Evolutionary conservation across 2,329 filamentous ascomycete species (phyloP).

Genomic region (Aschersonia sp.): DNA sequence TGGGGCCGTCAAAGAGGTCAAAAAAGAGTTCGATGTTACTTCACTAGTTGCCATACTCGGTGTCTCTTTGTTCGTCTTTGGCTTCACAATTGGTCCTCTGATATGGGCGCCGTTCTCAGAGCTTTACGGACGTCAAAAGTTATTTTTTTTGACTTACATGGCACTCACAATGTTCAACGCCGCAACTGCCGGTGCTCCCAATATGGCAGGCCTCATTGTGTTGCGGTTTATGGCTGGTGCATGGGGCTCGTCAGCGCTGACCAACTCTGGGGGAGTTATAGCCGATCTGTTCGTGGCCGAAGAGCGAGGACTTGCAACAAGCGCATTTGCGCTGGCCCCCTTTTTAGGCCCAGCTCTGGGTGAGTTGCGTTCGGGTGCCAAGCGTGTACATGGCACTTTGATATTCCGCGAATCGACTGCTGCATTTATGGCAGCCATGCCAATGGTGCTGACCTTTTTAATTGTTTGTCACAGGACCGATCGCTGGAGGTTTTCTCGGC

Average conservation of each 20-base stretch:
- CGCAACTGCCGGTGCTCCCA: constrained; percentile 39
- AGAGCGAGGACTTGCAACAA: constrained; percentile 42
- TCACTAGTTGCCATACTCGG: constrained; percentile 43
- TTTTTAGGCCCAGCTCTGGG: constrained; percentile 47
- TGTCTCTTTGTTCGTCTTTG: constrained; percentile 49
- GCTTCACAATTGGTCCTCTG: constrained; percentile 46
- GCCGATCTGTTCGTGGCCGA: constrained; percentile 45
- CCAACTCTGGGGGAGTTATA: constrained; percentile 48
- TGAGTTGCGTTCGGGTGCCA: constrained; percentile 6
- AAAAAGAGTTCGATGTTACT: constrained; percentile 36
- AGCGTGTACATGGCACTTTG: too few species aligned
- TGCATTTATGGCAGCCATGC: too few species aligned
- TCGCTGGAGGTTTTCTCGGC: constrained; percentile 48
- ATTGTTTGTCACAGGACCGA: constrained; percentile 28
- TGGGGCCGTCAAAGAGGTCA: constrained; percentile 39
- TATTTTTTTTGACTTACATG: constrained; percentile 45
- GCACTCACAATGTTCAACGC: constrained; percentile 47
- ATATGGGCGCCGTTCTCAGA: constrained; percentile 55
- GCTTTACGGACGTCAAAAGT: constrained; percentile 43
- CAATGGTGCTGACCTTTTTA: not conserved
- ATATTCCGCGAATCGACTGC: too few species aligned
- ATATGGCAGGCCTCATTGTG: constrained; percentile 46
- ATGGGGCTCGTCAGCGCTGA: constrained; percentile 48
- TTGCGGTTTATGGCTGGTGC: constrained; percentile 54
- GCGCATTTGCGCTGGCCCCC: constrained; percentile 46